These are phyloP conservation scores for Penicillium roqueforti DNA, from an alignment of 495 filamentous ascomycete genomes.

Conservation along the genomic window DNA sequence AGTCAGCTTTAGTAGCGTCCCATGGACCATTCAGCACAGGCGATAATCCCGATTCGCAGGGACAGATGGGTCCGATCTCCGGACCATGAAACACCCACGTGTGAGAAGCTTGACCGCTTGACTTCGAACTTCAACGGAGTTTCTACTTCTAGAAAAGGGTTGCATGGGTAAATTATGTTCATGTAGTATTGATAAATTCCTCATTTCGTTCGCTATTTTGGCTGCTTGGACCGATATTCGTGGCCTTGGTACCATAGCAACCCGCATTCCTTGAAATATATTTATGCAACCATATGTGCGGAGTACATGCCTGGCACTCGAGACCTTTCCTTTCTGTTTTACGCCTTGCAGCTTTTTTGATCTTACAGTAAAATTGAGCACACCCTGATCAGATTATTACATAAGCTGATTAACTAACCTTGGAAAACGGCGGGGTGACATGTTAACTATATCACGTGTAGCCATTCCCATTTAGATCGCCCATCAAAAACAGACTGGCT, in stretches of 20 bases:
- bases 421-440: too few relatives aligned
- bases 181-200: background rate
- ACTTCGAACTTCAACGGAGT: conserved; percentile 1
- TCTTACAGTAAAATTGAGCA: too few relatives aligned
- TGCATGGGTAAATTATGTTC: background rate
- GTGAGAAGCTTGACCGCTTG: conserved; percentile 29
- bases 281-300: too few relatives aligned
- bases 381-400: too few relatives aligned
- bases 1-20: conserved; percentile 3
- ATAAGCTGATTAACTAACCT: too few relatives aligned
- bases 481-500: too few relatives aligned
- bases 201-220: background rate
- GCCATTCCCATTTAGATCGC: too few relatives aligned
- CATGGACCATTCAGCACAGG: conserved; percentile 16
- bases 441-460: too few relatives aligned
- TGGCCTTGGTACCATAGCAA: background rate
- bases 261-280: background rate
- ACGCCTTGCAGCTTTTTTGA: too few relatives aligned
- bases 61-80: conserved; percentile 19
- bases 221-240: background rate
- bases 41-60: conserved; percentile 11
- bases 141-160: background rate
- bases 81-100: conserved; percentile 29
- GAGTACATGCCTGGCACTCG: too few relatives aligned
- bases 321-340: too few relatives aligned